Percentiles rank a stretch among this genome's conserved stretches.
Conservation (phyloP, 345 rosid genomes). For the Eucalyptus regnans region DNA sequence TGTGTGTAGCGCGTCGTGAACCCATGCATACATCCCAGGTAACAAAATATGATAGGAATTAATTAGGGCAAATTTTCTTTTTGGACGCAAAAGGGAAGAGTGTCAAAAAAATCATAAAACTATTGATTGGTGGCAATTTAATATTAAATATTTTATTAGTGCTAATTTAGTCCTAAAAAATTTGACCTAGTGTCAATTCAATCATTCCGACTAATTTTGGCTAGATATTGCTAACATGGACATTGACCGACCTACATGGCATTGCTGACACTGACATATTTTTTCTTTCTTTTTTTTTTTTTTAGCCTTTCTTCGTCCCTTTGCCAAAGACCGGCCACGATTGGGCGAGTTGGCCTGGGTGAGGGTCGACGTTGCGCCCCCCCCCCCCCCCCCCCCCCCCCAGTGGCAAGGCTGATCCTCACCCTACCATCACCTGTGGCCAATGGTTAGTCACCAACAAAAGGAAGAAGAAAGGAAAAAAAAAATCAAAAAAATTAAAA, state of each 20-base stretch:
- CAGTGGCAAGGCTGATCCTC: too few species aligned
- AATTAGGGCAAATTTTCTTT: neutral
- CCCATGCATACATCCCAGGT: neutral
- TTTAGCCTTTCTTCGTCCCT: too few species aligned
- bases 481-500: accelerated
- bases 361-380: too few species aligned
- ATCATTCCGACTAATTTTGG: too few species aligned
- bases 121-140: too few species aligned
- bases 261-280: accelerated
- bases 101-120: too few species aligned
- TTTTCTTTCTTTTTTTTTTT: too few species aligned
- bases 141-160: too few species aligned
- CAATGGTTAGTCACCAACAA: accelerated
- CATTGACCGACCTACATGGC: accelerated
- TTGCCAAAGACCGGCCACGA: accelerated
- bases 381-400: too few species aligned
- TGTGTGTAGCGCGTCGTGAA: neutral
- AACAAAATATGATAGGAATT: neutral
- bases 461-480: too few species aligned
- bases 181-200: too few species aligned
- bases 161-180: too few species aligned
- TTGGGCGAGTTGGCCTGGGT: accelerated
- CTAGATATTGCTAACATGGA: accelerated
- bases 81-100: accelerated
- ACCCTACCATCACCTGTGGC: accelerated